Percentiles rank a stretch among this genome's conserved stretches.
Conservation (phyloP, 2,329 filamentous ascomycete species). For the Magnaporthiopsis rhizophila region DNA sequence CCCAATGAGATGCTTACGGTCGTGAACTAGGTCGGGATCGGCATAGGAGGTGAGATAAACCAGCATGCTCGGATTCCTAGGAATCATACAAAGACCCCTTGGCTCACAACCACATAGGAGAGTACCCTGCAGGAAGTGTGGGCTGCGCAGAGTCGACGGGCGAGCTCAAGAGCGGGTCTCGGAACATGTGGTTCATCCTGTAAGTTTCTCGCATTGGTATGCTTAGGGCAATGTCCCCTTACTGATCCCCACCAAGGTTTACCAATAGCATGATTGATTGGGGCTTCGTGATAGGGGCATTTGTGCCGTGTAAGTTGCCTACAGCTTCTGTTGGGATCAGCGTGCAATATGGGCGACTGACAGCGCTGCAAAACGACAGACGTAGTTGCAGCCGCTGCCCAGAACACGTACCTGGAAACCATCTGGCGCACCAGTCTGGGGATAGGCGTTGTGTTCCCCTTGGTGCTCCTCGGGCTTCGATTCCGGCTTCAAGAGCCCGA, state of each 20-base stretch:
- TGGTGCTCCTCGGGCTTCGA: constrained; percentile 63
- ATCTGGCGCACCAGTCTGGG: constrained; percentile 80
- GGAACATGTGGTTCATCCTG: constrained; percentile 87
- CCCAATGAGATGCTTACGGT: neutral
- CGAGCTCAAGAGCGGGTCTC: constrained; percentile 68
- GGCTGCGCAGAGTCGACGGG: constrained; percentile 77
- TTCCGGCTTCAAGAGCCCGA: constrained; percentile 70
- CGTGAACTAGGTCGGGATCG: constrained; percentile 46
- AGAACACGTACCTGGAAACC: constrained; percentile 55
- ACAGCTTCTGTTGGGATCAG: neutral
- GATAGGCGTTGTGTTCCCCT: constrained; percentile 68
- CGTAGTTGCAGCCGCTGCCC: constrained; percentile 47
- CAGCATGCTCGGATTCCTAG: neutral
- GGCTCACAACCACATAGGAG: constrained; percentile 31
- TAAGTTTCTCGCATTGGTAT: constrained; percentile 69
- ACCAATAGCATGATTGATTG: constrained; percentile 24
- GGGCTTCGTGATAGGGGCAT: constrained; percentile 73
- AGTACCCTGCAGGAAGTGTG: constrained; percentile 78
- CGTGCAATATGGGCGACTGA: neutral
- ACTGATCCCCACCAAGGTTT: constrained; percentile 11
- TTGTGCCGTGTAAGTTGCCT: constrained; percentile 49
- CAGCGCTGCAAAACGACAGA: constrained; percentile 16
- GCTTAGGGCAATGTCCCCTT: constrained; percentile 43
- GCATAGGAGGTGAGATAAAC: constrained; percentile 57
- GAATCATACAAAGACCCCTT: neutral